Evolutionary conservation across 2,329 filamentous ascomycete species (phyloP).

Genomic region (Amesomyces nigricolor): DNA sequence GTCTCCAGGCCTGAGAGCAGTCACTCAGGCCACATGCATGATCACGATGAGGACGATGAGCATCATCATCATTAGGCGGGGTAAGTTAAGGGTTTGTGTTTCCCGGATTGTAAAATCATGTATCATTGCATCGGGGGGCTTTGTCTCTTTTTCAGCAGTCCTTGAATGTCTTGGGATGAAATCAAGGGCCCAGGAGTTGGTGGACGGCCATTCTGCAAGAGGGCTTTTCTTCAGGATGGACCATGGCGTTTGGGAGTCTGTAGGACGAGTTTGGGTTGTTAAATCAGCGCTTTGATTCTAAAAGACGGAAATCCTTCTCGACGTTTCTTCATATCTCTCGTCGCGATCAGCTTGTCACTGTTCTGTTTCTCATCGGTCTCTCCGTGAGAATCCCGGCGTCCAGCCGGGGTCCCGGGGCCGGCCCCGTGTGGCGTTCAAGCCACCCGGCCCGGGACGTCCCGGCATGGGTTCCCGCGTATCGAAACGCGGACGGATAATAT

Average conservation of each 20-base stretch:
- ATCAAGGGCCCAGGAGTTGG: too few species aligned
- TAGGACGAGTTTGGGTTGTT: not conserved
- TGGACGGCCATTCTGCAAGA: too few species aligned
- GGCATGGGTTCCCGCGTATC: too few species aligned
- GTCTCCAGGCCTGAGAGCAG: constrained; percentile 32
- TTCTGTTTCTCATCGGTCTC: not conserved
- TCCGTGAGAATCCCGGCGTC: too few species aligned
- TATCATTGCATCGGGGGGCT: too few species aligned
- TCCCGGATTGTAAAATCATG: not conserved
- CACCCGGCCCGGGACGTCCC: too few species aligned
- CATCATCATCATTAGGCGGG: not conserved
- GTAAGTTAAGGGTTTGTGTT: not conserved
- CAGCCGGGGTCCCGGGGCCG: too few species aligned
- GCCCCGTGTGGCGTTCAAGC: too few species aligned
- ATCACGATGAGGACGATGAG: constrained; percentile 17
- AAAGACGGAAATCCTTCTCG: too few species aligned
- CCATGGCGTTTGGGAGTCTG: not conserved
- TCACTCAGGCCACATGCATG: constrained; percentile 28
- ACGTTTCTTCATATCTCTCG: too few species aligned
- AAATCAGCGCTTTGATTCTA: not conserved
- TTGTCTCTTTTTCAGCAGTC: not conserved
- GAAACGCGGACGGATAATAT: not conserved
- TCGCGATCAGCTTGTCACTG: too few species aligned
- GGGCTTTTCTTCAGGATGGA: not conserved
- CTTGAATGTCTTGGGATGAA: not conserved